phyloP scores from a whole-genome alignment of 768 basidiomycete genomes.

The Trametes cingulata region DNA sequence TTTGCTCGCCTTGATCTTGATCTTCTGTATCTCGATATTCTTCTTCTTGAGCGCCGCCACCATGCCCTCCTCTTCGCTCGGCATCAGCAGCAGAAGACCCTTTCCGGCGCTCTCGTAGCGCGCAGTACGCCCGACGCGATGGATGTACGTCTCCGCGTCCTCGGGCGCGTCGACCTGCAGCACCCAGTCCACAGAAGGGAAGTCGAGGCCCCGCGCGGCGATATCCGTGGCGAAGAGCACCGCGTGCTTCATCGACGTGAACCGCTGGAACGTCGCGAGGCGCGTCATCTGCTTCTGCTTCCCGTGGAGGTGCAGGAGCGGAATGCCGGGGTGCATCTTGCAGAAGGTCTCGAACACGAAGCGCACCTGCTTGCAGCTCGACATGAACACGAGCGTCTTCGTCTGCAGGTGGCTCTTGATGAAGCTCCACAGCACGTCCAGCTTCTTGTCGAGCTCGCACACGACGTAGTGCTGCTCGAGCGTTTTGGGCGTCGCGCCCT shows the following conservation, averaged over 20 bases:
- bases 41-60: constrained; percentile 67
- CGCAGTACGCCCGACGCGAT: constrained; percentile 94
- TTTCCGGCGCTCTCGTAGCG: constrained; percentile 91
- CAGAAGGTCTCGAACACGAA: constrained; percentile 96
- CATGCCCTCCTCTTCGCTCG: constrained; percentile 96
- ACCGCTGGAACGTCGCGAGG: constrained; percentile 79
- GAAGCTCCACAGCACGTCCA: constrained; percentile 92
- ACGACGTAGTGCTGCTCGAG: constrained; percentile 91
- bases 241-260: constrained; percentile 78
- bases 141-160: constrained; percentile 96
- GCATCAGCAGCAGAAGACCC: constrained; percentile 76
- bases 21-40: constrained; percentile 68
- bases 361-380: constrained; percentile 94
- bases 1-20: constrained; percentile 89
- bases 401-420: constrained; percentile 90
- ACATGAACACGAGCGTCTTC: constrained; percentile 93
- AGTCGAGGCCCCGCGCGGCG: constrained; percentile 94
- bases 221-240: constrained; percentile 95
- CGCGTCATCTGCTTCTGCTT: constrained; percentile 96
- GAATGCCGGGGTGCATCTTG: constrained; percentile 91
- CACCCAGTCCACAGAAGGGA: constrained; percentile 97
- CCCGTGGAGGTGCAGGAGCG: constrained; percentile 92
- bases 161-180: constrained; percentile 95
- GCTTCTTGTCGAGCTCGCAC: constrained; percentile 81
- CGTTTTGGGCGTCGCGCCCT: constrained; percentile 64